A percentile compares a stretch with the other conserved stretches of the same genome.
phyloP scores from a whole-genome alignment of 108 stramenopile genomes.

The Cyclotella sp. region DNA sequence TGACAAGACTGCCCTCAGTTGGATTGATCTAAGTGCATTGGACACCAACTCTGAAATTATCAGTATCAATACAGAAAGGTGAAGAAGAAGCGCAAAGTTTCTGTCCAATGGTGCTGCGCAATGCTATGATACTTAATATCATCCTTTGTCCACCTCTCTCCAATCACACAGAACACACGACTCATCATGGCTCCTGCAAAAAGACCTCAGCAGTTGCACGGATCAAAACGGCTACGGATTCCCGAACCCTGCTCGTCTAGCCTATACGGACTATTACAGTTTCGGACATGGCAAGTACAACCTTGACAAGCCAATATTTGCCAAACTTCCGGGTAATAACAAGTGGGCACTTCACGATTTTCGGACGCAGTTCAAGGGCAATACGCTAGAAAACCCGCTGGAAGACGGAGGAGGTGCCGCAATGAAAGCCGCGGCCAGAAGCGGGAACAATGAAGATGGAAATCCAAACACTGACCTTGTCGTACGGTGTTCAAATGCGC shows the following conservation, averaged over 20 bases:
- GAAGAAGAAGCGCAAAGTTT: neutral
- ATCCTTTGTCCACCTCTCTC: neutral
- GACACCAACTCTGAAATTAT: conserved; percentile 19
- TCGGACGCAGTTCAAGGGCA: conserved; percentile 27
- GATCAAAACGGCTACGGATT: conserved; percentile 34
- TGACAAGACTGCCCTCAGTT: conserved; percentile 19
- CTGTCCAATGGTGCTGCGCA: neutral
- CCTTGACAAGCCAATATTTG: conserved; percentile 40
- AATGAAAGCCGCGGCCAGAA: conserved; percentile 17
- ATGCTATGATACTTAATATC: neutral
- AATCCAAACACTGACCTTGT: conserved; percentile 19
- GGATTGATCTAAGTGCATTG: conserved; percentile 25
- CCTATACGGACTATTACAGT: conserved; percentile 35
- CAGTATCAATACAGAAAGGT: conserved; percentile 26
- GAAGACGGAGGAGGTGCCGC: conserved; percentile 20
- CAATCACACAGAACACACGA: conserved; percentile 10
- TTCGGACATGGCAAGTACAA: conserved; percentile 36
- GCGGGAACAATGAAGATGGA: conserved; percentile 13
- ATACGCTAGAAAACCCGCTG: conserved; percentile 31
- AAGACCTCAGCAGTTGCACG: conserved; percentile 17
- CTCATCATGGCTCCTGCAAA: conserved; percentile 25
- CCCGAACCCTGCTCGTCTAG: conserved; percentile 23
- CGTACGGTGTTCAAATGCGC: conserved; percentile 34
- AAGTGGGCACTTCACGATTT: conserved; percentile 46
- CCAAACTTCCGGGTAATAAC: conserved; percentile 28